Evolutionary conservation across 163 green algal genomes (phyloP), one percentile per base, ranked within the genome.

Genomic region (Chloroidium sp.): DNA sequence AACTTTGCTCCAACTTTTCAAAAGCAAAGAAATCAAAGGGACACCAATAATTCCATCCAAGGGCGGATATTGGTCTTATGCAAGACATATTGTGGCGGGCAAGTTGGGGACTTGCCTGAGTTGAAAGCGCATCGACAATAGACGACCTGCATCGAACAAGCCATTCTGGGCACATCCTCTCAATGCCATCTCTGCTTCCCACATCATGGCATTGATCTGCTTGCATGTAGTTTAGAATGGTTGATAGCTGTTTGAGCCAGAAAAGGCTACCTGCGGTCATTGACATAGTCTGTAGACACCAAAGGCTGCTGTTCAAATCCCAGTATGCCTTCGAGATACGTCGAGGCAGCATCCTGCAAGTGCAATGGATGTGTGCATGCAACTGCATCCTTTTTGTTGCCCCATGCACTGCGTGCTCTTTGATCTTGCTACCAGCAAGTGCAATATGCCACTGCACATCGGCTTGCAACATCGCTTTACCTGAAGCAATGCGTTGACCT

Each of bases 401-500:
- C 36, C 36, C 36, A 36, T 36, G 36, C 36, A 72, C 64, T 72
- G 64, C 6, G 6, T 6, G 6, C 8, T 10, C 64, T 10, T 72
- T 72, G 6, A 6, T 72, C 64, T 6, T 6, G 64, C 64, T n/a
- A 72, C 64, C 6, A 72, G 64, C 8, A 6, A 72, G 64, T 10
- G 14, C 14, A 59, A 3, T 10, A 10, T 60, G 69, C 6, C 14
- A 3, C 8, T 76, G 4, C 76, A 79, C 2, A 59, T 2, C 2
- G 12, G 10, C 2, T 2, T 57, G 60, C 59, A 2, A 61, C 2
- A 69, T 59, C 4, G 2, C 2, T 82, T 82, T 76, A 89, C 87
- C 90, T 95, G 93, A 72, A 97, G 87, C 62, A 94, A 78, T 36
- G 8, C 69, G 77, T 97, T 97, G 68, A 97, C 90, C 85, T 97